phyloP scores from a whole-genome alignment of 1,139 yeast genomes.

The Geotrichum candidum region DNA sequence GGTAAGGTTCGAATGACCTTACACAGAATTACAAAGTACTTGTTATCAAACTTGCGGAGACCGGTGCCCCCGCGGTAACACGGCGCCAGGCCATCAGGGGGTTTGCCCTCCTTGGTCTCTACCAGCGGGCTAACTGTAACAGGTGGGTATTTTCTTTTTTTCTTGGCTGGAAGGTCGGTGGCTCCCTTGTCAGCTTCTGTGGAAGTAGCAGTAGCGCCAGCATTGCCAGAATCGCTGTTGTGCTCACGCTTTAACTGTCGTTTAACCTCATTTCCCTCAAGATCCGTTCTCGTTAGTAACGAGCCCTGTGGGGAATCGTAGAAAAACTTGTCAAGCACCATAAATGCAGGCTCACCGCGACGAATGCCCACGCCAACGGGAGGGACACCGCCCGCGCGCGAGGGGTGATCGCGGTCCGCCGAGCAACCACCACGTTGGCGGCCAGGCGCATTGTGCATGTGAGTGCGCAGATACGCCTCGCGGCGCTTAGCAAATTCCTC shows the following conservation, averaged over 20 bases:
- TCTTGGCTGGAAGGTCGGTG: not conserved
- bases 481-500: constrained; percentile 1
- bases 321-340: not conserved
- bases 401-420: not conserved
- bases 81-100: constrained; percentile 9
- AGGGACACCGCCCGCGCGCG: constrained; percentile 6
- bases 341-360: constrained; percentile 1
- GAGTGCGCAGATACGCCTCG: constrained; percentile 1
- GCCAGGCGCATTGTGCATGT: not conserved
- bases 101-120: not conserved
- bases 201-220: not conserved
- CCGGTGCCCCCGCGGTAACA: constrained; percentile 1
- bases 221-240: not conserved
- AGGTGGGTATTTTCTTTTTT: not conserved
- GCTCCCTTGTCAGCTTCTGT: not conserved
- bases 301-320: constrained; percentile 1
- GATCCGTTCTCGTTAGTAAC: not conserved
- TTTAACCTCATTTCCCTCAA: not conserved
- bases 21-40: not conserved
- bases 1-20: constrained; percentile 1
- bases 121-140: not conserved
- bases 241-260: not conserved
- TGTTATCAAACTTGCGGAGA: not conserved
- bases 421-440: not conserved
- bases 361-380: not conserved